Percentiles rank a stretch among this genome's conserved stretches.
phyloP scores from a whole-genome alignment of 2,329 filamentous ascomycete genomes.

The Emericellopsis atlantica region DNA sequence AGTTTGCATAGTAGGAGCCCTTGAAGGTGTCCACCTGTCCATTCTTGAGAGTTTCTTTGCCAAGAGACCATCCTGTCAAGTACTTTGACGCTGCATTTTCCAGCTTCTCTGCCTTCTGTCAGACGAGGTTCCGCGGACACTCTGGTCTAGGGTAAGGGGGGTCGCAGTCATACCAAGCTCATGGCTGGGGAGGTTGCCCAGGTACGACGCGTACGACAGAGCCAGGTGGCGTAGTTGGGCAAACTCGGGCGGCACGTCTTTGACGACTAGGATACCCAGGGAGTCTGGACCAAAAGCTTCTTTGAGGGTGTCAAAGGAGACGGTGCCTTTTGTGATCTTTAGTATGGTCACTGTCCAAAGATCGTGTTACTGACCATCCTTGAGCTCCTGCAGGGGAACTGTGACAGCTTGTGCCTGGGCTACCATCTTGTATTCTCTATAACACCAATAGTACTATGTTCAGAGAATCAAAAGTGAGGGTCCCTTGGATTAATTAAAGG shows the following conservation, averaged over 20 bases:
- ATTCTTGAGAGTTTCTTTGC: conserved; percentile 69
- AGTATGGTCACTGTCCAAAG: background rate
- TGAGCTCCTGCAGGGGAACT: conserved; percentile 48
- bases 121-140: background rate
- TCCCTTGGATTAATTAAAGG: too few relatives aligned
- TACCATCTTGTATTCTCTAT: background rate
- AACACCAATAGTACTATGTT: background rate
- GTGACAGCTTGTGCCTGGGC: conserved; percentile 41
- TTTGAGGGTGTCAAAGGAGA: conserved; percentile 57
- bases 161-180: conserved; percentile 48
- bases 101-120: conserved; percentile 29
- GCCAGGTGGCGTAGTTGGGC: conserved; percentile 57
- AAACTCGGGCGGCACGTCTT: conserved; percentile 66
- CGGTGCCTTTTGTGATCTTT: conserved; percentile 34
- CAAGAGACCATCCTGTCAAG: conserved; percentile 65
- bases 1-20: conserved; percentile 77
- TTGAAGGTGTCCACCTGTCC: conserved; percentile 70
- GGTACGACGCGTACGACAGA: conserved; percentile 78
- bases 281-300: conserved; percentile 83
- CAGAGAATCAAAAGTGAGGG: too few relatives aligned
- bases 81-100: conserved; percentile 51
- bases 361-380: conserved; percentile 31
- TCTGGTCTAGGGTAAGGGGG: background rate
- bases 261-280: conserved; percentile 87
- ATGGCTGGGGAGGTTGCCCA: conserved; percentile 63